Conservation (phyloP, 352 stramenopile species). For the Pythium monospermum region DNA sequence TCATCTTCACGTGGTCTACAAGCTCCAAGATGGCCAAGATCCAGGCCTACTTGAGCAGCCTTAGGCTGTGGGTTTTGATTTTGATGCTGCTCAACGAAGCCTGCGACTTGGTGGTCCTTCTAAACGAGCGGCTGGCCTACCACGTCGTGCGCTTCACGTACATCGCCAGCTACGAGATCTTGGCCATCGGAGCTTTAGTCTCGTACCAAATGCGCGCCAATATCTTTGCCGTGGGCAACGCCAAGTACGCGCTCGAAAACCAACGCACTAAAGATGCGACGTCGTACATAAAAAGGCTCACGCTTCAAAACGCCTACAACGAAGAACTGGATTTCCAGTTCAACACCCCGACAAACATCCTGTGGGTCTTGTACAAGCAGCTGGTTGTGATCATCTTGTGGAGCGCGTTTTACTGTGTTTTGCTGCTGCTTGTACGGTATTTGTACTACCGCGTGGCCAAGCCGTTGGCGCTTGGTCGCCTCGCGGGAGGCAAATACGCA, state of each 20-base stretch:
- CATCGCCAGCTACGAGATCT: conserved; percentile 16
- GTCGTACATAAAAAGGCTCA: conserved; percentile 15
- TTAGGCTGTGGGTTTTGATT: conserved; percentile 18
- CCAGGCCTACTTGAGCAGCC: conserved; percentile 35
- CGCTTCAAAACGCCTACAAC: conserved; percentile 17
- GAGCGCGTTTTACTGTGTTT: conserved; percentile 9
- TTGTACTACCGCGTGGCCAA: conserved; percentile 1
- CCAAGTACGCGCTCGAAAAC: conserved; percentile 18
- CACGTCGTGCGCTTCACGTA: conserved; percentile 6
- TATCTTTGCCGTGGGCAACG: conserved; percentile 15
- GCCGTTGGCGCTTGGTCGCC: conserved; percentile 1
- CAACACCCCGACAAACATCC: conserved; percentile 9
- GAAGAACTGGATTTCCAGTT: conserved; percentile 24
- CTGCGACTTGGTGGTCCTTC: conserved; percentile 15
- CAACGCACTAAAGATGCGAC: conserved; percentile 16
- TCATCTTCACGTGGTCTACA: conserved; percentile 35
- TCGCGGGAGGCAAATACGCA: conserved; percentile 2
- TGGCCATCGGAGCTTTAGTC: conserved; percentile 11
- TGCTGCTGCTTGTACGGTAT: conserved; percentile 11
- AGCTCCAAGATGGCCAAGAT: conserved; percentile 24
- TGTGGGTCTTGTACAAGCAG: conserved; percentile 33
- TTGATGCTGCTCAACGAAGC: conserved; percentile 16
- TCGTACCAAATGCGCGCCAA: conserved; percentile 6
- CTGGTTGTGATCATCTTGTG: conserved; percentile 15
- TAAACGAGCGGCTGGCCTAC: conserved; percentile 16